A percentile compares a stretch with the other conserved stretches of the same genome.
These are phyloP conservation scores for Aspergillus puulaauensis DNA, from an alignment of 2,329 filamentous ascomycete genomes.

Conservation along the genomic window DNA sequence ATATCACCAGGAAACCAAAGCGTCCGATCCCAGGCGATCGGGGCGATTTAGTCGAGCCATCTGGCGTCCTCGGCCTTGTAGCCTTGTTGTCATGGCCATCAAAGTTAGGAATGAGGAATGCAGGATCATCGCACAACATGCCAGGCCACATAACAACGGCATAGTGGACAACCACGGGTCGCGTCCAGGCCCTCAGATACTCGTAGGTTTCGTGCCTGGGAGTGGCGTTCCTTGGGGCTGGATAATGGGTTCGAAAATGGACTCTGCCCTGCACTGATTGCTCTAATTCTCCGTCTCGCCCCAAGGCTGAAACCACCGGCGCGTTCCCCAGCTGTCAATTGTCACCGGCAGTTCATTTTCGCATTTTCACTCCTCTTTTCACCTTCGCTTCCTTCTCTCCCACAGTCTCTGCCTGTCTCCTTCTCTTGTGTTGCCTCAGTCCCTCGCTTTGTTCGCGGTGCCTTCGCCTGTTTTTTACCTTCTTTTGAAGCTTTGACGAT, in stretches of 20 bases:
- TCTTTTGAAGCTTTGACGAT: not conserved
- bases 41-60: not conserved
- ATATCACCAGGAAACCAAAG: not conserved
- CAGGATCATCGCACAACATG: not conserved
- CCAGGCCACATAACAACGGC: not conserved
- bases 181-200: not conserved
- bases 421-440: not conserved
- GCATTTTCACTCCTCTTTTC: not conserved
- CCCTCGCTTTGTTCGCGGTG: not conserved
- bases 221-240: not conserved
- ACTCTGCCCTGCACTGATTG: not conserved
- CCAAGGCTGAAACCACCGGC: constrained; percentile 2
- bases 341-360: not conserved
- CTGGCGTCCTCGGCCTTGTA: not conserved
- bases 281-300: not conserved
- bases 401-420: not conserved
- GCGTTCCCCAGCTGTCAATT: not conserved
- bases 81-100: not conserved
- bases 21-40: not conserved
- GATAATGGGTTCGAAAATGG: not conserved
- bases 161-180: not conserved
- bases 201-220: not conserved
- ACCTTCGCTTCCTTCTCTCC: not conserved
- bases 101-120: not conserved
- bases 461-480: not conserved